These are phyloP conservation scores for Talaromyces trachyspermus DNA, from an alignment of 495 filamentous ascomycete genomes.

Conservation along the genomic window DNA sequence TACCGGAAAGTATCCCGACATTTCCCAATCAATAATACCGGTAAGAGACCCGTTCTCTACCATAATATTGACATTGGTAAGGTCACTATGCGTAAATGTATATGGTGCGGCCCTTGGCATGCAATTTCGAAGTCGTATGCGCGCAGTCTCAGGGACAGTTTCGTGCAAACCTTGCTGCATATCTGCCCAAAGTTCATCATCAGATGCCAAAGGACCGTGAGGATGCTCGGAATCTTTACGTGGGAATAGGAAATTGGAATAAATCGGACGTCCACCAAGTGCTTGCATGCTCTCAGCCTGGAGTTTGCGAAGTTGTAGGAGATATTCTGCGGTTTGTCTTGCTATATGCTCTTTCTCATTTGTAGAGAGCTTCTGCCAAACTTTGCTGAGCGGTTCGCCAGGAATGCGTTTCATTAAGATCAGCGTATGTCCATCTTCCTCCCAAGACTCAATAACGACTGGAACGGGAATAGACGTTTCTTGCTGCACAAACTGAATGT, in stretches of 20 bases:
- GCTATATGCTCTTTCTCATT: constrained; percentile 20
- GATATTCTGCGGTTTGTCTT: constrained; percentile 22
- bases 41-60: constrained; percentile 17
- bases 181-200: constrained; percentile 18
- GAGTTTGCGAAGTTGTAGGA: constrained; percentile 22
- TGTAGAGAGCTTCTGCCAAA: constrained; percentile 15
- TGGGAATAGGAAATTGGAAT: constrained; percentile 12
- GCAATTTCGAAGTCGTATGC: constrained; percentile 12
- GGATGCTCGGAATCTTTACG: constrained; percentile 10
- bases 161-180: constrained; percentile 13
- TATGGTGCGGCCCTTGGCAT: constrained; percentile 20
- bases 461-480: constrained; percentile 19
- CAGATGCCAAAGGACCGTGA: constrained; percentile 17
- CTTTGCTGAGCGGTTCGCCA: constrained; percentile 16
- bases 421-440: constrained; percentile 12
- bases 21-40: constrained; percentile 29
- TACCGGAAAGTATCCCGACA: constrained; percentile 23
- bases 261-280: constrained; percentile 15
- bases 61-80: constrained; percentile 25
- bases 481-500: constrained; percentile 16
- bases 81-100: constrained; percentile 25
- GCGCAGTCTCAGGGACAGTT: constrained; percentile 12
- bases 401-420: constrained; percentile 17
- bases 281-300: constrained; percentile 20
- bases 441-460: constrained; percentile 15